Evolutionary conservation across 139 green algal genomes (phyloP).

Genomic region (Penium margaritaceum): DNA sequence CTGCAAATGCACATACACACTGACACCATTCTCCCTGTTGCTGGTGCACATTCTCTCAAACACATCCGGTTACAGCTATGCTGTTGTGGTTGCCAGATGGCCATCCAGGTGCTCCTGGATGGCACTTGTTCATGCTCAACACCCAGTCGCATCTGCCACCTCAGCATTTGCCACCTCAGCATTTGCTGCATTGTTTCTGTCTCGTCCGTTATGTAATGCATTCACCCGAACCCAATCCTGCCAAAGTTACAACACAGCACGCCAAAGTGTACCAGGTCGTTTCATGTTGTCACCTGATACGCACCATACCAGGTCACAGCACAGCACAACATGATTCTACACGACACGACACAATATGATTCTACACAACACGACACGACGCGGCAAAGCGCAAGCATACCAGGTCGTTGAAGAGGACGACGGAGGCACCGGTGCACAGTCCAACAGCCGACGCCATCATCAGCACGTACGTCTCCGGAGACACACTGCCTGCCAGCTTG

Average conservation of each 20-base stretch:
- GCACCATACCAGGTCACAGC: background rate
- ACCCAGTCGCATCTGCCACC: no score
- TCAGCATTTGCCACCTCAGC: no score
- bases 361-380: background rate
- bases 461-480: slow-evolving; percentile 31
- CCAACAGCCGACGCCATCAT: slow-evolving; percentile 35
- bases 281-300: background rate
- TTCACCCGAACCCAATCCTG: background rate
- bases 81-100: no score
- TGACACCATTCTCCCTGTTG: no score
- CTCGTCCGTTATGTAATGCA: no score
- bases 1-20: no score
- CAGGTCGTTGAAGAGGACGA: slow-evolving; percentile 33
- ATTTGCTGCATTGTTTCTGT: no score
- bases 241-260: background rate
- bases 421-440: slow-evolving; percentile 21
- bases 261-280: background rate
- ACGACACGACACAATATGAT: background rate
- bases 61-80: no score
- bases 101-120: no score
- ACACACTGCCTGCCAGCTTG: background rate
- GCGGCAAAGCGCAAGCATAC: slow-evolving; percentile 3
- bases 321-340: background rate
- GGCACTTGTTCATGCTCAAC: no score
- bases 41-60: no score